Evolutionary conservation across 148 eudicot species (phyloP).

Genomic region (Chenopodium berlandieri): DNA sequence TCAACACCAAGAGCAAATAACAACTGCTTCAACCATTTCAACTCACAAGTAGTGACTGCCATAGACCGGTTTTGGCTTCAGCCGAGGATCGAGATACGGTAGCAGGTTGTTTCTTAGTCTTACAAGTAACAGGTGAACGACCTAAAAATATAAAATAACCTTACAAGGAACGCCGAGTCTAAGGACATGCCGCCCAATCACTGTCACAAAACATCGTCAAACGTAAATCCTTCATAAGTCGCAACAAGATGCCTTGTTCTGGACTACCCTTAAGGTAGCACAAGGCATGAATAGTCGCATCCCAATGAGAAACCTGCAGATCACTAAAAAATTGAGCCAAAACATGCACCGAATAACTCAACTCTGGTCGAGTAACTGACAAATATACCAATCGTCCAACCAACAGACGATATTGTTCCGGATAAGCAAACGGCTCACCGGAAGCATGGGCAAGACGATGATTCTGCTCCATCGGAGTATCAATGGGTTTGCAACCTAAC

Average conservation of each 20-base stretch:
- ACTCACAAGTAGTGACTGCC: not conserved
- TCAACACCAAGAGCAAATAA: not conserved
- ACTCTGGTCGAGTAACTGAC: not conserved
- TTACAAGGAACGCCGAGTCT: not conserved
- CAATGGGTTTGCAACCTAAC: not conserved
- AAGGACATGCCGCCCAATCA: not conserved
- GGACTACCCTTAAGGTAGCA: not conserved
- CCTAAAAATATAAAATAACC: not conserved
- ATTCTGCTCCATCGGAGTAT: not conserved
- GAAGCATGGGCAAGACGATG: not conserved
- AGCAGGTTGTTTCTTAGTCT: no score
- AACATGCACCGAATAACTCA: not conserved
- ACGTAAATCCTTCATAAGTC: not conserved
- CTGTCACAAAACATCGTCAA: not conserved
- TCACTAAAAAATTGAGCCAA: not conserved
- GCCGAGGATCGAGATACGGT: not conserved
- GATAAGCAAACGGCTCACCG: not conserved
- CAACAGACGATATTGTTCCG: not conserved
- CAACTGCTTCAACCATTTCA: not conserved
- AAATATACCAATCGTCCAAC: not conserved
- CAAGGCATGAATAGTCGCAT: not conserved
- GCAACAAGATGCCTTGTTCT: not conserved
- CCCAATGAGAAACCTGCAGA: not conserved
- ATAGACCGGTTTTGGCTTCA: not conserved
- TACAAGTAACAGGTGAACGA: not conserved